Base-by-base conservation (phyloP, 2,329 filamentous ascomycete genomes). In the Arthroderma uncinatum region DNA sequence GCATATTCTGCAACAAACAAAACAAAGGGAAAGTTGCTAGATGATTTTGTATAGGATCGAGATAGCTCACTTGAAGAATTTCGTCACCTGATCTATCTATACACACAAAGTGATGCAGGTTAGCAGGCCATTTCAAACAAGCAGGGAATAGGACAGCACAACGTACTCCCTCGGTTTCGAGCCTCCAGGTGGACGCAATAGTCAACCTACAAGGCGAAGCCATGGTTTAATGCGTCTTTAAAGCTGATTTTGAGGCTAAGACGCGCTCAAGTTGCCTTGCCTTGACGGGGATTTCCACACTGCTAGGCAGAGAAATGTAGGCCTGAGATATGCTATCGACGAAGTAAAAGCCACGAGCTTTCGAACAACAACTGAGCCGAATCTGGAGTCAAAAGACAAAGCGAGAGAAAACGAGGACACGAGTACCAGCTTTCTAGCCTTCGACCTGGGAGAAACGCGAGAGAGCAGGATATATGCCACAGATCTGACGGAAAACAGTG, bases 121-220 rank as follows among this genome's bases (percentile, higher is more conserved):
- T n/a, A 53, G 50, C 50, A 28, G 19, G 23, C 2, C 42, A 19
- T 42, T 42, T 19, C 16, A 10, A 19, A 23, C 10, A 1, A 25
- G 34, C 7, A 39, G 34, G 28, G 36, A 39, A 21, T 19, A 53
- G 28, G 16, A 21, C 12, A 37, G 53, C 10, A 37, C 30, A 6
- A 58, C 65, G 59, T 62, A 71, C 68, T 12, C 62, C 68, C 16
- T 66, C 64, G 7, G 60, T 60, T 36, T 70, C 68, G 33, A 72
- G 69, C 0, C 59, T 64, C 66, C 67, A 71, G 42, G 65, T 67
- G 0, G 68, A 70, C 1, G 66, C 68, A 25, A 71, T 44, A 0
- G 63, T 68, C 47, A 70, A 34, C 2, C 62, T 62, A 39, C 64
- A 61, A 10, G 48, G 16, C 25, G 54, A 54, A 47, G 58, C 58